Evolutionary conservation across 1,284 basidiomycete genomes (phyloP).

Genomic region (Cryptococcus depauperatus): DNA sequence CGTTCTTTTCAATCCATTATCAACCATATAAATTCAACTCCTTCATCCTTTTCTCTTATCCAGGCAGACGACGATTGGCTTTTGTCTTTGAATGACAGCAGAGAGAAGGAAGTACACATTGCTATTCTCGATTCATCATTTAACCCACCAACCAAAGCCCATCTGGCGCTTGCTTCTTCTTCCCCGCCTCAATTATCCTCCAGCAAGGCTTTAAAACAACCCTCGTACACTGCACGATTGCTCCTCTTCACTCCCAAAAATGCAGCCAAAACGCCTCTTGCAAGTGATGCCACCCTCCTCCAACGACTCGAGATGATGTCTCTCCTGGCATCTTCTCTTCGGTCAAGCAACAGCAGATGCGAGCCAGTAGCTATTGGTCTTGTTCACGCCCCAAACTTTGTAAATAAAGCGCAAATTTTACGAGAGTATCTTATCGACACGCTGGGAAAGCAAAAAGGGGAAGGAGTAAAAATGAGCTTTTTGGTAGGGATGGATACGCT

Average conservation of each 20-base stretch:
- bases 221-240: slow-evolving; percentile 62
- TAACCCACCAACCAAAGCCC: slow-evolving; percentile 86
- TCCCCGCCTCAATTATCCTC: not conserved
- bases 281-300: slow-evolving; percentile 59
- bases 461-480: slow-evolving; percentile 40
- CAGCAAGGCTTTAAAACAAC: slow-evolving; percentile 16
- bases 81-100: not conserved
- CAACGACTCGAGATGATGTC: slow-evolving; percentile 79
- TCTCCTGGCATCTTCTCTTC: slow-evolving; percentile 44
- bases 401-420: slow-evolving; percentile 61
- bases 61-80: slow-evolving; percentile 8
- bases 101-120: slow-evolving; percentile 31
- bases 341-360: slow-evolving; percentile 3
- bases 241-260: slow-evolving; percentile 81
- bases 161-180: slow-evolving; percentile 61
- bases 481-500: slow-evolving; percentile 83
- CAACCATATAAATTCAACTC: slow-evolving; percentile 8
- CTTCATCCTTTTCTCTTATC: slow-evolving; percentile 8
- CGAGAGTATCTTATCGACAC: slow-evolving; percentile 48
- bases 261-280: slow-evolving; percentile 71
- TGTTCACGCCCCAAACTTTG: slow-evolving; percentile 81
- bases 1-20: slow-evolving; percentile 1
- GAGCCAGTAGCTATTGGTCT: slow-evolving; percentile 69
- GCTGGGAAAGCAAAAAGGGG: slow-evolving; percentile 2
- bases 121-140: slow-evolving; percentile 81